phyloP scores from a whole-genome alignment of 495 filamentous ascomycete genomes.

The Ramalina intermedia region DNA sequence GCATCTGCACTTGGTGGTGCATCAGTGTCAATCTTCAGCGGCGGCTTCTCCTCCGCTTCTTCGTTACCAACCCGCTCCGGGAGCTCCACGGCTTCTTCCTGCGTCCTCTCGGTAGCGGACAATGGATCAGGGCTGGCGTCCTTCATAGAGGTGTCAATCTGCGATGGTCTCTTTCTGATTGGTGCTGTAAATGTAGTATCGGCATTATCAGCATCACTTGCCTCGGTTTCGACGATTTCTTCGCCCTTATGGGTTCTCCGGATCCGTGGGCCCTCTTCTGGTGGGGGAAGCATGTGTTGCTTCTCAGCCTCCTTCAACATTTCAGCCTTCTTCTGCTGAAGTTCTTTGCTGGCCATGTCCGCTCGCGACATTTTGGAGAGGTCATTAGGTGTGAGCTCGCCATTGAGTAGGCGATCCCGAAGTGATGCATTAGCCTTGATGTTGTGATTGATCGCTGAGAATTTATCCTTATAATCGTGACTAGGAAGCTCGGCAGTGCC shows the following conservation, averaged over 20 bases:
- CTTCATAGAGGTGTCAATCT: slow-evolving; percentile 25
- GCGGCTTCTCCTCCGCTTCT: slow-evolving; percentile 18
- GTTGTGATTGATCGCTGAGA: slow-evolving; percentile 60
- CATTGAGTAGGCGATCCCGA: slow-evolving; percentile 56
- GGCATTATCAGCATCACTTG: slow-evolving; percentile 24
- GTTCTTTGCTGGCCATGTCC: slow-evolving; percentile 83
- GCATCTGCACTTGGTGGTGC: slow-evolving; percentile 22
- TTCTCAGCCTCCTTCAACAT: slow-evolving; percentile 71
- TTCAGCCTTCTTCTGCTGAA: slow-evolving; percentile 60
- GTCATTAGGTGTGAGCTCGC: slow-evolving; percentile 50
- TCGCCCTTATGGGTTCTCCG: slow-evolving; percentile 92
- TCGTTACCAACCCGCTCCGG: slow-evolving; percentile 16
- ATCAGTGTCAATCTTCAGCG: slow-evolving; percentile 36
- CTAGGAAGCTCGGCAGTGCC: slow-evolving; percentile 33
- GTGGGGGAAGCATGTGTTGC: slow-evolving; percentile 54
- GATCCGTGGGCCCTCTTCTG: slow-evolving; percentile 71
- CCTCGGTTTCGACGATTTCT: slow-evolving; percentile 66
- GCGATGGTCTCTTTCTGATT: slow-evolving; percentile 24
- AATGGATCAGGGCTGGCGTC: slow-evolving; percentile 21
- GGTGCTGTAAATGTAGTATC: slow-evolving; percentile 36
- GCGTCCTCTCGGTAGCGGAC: slow-evolving; percentile 14
- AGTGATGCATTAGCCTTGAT: slow-evolving; percentile 74
- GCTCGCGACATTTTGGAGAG: slow-evolving; percentile 73
- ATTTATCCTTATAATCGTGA: slow-evolving; percentile 39
- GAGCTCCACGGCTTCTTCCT: slow-evolving; percentile 17